Conservation (phyloP, 768 basidiomycete genomes). For the Termitomyces sp. region DNA sequence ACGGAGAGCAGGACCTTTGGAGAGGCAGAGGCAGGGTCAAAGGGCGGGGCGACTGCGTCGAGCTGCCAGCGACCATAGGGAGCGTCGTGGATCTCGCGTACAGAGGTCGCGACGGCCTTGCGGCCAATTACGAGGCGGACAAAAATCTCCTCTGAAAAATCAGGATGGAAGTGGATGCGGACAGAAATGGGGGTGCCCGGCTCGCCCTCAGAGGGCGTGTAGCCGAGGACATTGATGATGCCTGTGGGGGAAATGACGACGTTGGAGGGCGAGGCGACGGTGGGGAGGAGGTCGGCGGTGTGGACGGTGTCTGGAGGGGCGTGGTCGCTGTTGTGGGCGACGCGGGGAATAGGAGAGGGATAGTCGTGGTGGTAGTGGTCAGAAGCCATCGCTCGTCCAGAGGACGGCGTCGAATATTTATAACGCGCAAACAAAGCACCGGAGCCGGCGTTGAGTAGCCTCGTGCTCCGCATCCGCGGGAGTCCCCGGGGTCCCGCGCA, state of each 20-base stretch:
- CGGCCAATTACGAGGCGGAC: conserved; percentile 75
- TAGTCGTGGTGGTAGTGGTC: conserved; percentile 14
- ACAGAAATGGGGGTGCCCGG: conserved; percentile 63
- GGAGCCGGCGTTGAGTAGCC: conserved; percentile 16
- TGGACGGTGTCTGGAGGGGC: not conserved
- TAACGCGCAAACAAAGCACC: conserved; percentile 18
- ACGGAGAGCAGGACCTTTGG: conserved; percentile 56
- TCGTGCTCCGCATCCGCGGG: conserved; percentile 16
- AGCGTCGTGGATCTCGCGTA: conserved; percentile 49
- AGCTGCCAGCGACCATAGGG: conserved; percentile 63
- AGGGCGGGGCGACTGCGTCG: conserved; percentile 57
- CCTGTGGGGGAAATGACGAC: conserved; percentile 47
- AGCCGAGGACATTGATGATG: conserved; percentile 65
- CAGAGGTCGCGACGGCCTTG: conserved; percentile 66
- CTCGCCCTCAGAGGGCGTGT: conserved; percentile 63
- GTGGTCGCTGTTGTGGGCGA: not conserved
- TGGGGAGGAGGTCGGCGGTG: not conserved
- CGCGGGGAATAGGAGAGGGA: conserved; percentile 8
- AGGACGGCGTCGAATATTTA: conserved; percentile 15
- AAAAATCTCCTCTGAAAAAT: conserved; percentile 50
- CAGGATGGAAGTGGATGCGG: conserved; percentile 56
- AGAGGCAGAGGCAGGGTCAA: conserved; percentile 40
- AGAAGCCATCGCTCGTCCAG: not conserved
- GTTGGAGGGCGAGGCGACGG: not conserved
- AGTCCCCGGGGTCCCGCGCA: conserved; percentile 10